Evolutionary conservation across 306 rosid genomes (phyloP), one percentile per base, ranked within the genome.

Genomic region (Trifolium subterraneum): DNA sequence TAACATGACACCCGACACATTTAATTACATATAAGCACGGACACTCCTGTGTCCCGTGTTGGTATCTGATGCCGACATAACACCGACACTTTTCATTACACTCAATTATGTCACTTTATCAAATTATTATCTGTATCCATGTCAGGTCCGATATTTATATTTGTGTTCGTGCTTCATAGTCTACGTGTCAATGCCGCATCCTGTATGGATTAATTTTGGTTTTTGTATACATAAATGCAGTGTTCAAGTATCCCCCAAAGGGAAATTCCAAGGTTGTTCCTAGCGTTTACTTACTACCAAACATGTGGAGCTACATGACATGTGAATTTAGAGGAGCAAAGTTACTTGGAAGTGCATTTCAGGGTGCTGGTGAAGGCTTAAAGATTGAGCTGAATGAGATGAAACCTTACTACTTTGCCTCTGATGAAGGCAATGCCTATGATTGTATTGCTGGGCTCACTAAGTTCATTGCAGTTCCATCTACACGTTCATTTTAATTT

Each of bases 361-460:
- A 87, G 10, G 95, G 95, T 0, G 68, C 23, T 22, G 86, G 81
- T 0, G 47, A 82, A 14, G 93, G 93, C 0, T 74, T 86, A 20
- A 79, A 71, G 72, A 42, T 85, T 29, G 80, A 38, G 54, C 81
- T 88, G 11, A 80, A 78, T 68, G 64, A 71, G 18, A 63, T 59
- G 88, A 85, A 36, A 65, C 89, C 93, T 52, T 88, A 83, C 64
- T 89, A 92, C 68, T 83, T 92, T 44, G 93, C 90, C 6, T 84
- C 87, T 51, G 39, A 76, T 0, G 87, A 76, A 48, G 81, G 70
- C 20, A 78, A 81, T 18, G 78, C 83, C 22, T 45, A 55, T 58
- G 89, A 84, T 36, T 90, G 90, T 83, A 79, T 80, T n/a, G 83
- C 80, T 36, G 93, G 96, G 6, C 86, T 81, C 72, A 74, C 82